Percentiles rank a stretch among this genome's conserved stretches.
phyloP scores from a whole-genome alignment of 257 asterid genomes.

The Echium plantagineum region DNA sequence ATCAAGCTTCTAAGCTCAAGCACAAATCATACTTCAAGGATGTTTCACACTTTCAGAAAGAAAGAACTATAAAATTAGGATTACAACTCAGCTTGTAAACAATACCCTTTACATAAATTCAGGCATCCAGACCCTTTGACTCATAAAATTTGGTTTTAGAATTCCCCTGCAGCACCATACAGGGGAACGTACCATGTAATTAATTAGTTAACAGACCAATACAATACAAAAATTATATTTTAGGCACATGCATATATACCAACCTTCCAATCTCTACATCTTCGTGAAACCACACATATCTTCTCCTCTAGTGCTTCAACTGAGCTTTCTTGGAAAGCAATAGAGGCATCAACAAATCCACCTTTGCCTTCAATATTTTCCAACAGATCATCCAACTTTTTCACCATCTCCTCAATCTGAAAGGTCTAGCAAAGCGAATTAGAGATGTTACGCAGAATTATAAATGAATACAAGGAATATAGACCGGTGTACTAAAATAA shows the following conservation, averaged over 20 bases:
- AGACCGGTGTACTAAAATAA: too few relatives aligned
- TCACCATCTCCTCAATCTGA: constrained; percentile 85
- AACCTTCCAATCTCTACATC: constrained; percentile 70
- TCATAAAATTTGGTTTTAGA: too few relatives aligned
- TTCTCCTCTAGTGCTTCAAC: constrained; percentile 59
- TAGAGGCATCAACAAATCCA: constrained; percentile 75
- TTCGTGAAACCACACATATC: constrained; percentile 48
- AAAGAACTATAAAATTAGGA: too few relatives aligned
- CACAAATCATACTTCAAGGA: background rate
- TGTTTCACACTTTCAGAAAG: background rate
- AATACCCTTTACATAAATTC: too few relatives aligned
- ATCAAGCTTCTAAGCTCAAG: too few relatives aligned
- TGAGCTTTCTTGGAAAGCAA: constrained; percentile 38
- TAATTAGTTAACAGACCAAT: background rate
- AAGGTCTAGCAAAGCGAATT: constrained; percentile 11
- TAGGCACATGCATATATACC: constrained; percentile 12
- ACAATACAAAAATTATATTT: constrained; percentile 14
- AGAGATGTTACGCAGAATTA: background rate
- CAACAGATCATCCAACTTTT: constrained; percentile 55
- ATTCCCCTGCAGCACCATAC: too few relatives aligned
- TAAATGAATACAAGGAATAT: too few relatives aligned
- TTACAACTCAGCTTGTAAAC: too few relatives aligned
- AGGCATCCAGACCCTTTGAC: background rate
- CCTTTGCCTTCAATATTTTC: constrained; percentile 67
- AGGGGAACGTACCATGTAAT: constrained; percentile 1